Evolutionary conservation across 2,329 filamentous ascomycete species (phyloP), one percentile per base, ranked within the genome.

Genomic region (Trichoderma aggressivum): DNA sequence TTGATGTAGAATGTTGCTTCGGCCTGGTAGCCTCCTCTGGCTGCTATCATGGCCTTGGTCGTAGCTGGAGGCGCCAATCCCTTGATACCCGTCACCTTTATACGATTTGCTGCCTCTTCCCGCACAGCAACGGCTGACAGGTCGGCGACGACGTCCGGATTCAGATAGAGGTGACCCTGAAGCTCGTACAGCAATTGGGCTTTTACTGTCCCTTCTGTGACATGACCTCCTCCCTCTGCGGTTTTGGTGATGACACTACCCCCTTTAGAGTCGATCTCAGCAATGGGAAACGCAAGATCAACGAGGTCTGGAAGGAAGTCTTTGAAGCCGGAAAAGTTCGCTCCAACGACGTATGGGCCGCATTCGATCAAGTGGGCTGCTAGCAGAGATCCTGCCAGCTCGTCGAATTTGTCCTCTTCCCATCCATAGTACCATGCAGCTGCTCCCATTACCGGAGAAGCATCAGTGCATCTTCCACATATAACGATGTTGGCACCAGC

Each of bases 381-480:
- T 5, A 88, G 76, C 0, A 88, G 75, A 0, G 85, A 79, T 0
- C 84, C 84, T 0, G 87, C 87, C 5, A 89, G 79, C 21, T 80
- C 74, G 71, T 89, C 83, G 24, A 83, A 86, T 28, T 84, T 81
- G 0, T 79, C 81, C 18, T 84, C 81, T 0, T 73, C 72, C 88
- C 87, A 90, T 1, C 80, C 78, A 67, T 89, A 82, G 84, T 86
- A 89, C 79, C 82, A 89, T 75, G 84, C 84, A 0, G 87, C 87
- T 0, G 86, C 86, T 0, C 84, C 87, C 71, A 89, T 87, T 0
- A 88, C 86, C 0, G 85, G 86, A 3, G 82, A 84, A 0, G 86
- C 85, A 73, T 86, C 85, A 0, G 84, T 81, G 1, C 84, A 84
- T 5, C 85, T 80, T 0, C 85, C 85, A 67, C 84, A 86, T 2